Conservation (phyloP, 2,329 filamentous ascomycete genomes). For the Parascedosporium putredinis region DNA sequence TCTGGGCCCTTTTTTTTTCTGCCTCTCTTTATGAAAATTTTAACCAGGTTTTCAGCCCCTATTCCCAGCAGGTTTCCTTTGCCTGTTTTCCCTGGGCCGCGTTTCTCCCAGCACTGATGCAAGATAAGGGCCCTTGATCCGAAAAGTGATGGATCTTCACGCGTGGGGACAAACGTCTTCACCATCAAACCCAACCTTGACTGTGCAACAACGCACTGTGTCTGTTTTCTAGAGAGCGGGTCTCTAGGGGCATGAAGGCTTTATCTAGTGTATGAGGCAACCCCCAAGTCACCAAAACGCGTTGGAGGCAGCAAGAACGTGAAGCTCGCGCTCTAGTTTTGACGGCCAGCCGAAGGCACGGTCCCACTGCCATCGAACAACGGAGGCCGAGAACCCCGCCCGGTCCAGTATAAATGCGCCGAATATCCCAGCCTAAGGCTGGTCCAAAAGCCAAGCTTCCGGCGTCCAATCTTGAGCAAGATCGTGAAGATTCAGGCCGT, state of each 20-base stretch:
- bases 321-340: too few relatives aligned
- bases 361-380: background rate
- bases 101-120: background rate
- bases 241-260: too few relatives aligned
- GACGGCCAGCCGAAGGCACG: too few relatives aligned
- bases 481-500: background rate
- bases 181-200: too few relatives aligned
- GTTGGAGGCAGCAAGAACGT: too few relatives aligned
- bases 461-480: background rate
- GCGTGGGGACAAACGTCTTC: too few relatives aligned
- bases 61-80: background rate
- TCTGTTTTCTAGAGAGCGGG: too few relatives aligned
- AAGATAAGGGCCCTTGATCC: too few relatives aligned
- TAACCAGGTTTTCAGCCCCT: background rate
- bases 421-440: background rate
- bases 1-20: background rate
- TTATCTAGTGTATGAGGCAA: too few relatives aligned
- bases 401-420: background rate
- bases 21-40: background rate
- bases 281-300: too few relatives aligned
- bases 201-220: too few relatives aligned
- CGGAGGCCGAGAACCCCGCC: background rate
- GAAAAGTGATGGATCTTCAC: background rate
- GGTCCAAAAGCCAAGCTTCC: background rate
- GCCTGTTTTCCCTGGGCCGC: background rate